phyloP scores from a whole-genome alignment of 2,329 filamentous ascomycete species.

The Sporothrix inflata region DNA sequence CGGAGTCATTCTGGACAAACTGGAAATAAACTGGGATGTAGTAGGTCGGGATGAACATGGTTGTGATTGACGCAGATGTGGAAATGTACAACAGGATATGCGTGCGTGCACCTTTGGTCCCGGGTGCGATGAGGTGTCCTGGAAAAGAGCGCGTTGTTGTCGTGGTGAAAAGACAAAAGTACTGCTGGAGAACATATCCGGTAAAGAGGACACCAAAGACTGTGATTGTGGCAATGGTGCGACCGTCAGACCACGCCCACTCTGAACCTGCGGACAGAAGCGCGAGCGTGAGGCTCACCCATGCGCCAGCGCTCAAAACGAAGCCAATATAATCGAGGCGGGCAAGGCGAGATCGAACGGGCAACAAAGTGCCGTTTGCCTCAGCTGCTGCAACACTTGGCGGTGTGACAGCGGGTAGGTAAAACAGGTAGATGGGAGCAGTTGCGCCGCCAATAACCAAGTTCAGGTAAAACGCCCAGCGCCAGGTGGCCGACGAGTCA shows the following conservation, averaged over 20 bases:
- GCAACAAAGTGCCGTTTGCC: conserved; percentile 10
- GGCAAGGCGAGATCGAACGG: neutral
- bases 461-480: conserved; percentile 56
- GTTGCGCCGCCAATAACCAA: conserved; percentile 47
- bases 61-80: conserved; percentile 43
- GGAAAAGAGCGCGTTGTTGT: conserved; percentile 50
- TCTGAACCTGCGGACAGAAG: conserved; percentile 55
- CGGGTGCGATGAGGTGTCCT: conserved; percentile 42
- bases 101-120: conserved; percentile 28
- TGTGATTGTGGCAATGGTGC: conserved; percentile 52
- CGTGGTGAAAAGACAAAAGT: conserved; percentile 50
- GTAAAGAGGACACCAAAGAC: conserved; percentile 50
- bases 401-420: conserved; percentile 44
- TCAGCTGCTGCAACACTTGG: conserved; percentile 27
- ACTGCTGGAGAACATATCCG: conserved; percentile 53
- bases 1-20: conserved; percentile 50
- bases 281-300: conserved; percentile 29
- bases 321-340: conserved; percentile 12
- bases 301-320: neutral
- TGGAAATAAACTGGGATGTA: conserved; percentile 60
- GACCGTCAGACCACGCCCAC: conserved; percentile 52
- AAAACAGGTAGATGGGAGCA: conserved; percentile 48
- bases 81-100: conserved; percentile 49
- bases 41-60: conserved; percentile 50
- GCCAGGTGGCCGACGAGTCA: conserved; percentile 33